Evolutionary conservation across 306 rosid species (phyloP).

Genomic region (Benincasa hispida): DNA sequence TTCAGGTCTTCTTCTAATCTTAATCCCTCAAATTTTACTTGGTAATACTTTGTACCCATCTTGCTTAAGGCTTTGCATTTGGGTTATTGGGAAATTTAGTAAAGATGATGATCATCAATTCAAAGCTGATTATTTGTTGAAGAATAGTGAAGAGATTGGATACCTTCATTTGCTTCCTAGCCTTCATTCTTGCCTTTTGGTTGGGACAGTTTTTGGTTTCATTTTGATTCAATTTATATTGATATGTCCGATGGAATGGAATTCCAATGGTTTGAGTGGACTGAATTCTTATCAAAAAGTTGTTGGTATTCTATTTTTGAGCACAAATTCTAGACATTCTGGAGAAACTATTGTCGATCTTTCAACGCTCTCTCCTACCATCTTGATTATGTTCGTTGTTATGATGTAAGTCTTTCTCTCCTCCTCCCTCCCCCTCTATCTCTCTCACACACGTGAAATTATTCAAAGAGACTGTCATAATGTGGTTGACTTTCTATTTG

Average conservation of each 20-base stretch:
- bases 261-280: slow-evolving; percentile 22
- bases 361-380: slow-evolving; percentile 28
- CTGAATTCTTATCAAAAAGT: slow-evolving; percentile 26
- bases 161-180: slow-evolving; percentile 31
- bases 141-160: slow-evolving; percentile 16
- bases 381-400: slow-evolving; percentile 37
- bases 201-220: slow-evolving; percentile 30
- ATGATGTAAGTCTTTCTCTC: slow-evolving; percentile 45
- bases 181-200: slow-evolving; percentile 18
- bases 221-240: slow-evolving; percentile 19
- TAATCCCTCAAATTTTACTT: slow-evolving; percentile 33
- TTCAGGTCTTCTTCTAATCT: slow-evolving; percentile 34
- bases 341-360: slow-evolving; percentile 44
- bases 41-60: slow-evolving; percentile 54
- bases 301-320: slow-evolving; percentile 27
- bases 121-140: slow-evolving; percentile 22
- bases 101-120: slow-evolving; percentile 1
- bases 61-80: slow-evolving; percentile 21
- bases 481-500: too few species aligned
- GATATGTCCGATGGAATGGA: slow-evolving; percentile 39
- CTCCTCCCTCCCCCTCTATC: not conserved
- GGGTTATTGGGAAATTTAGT: slow-evolving; percentile 25
- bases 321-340: slow-evolving; percentile 44
- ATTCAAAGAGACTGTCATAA: too few species aligned
- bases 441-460: too few species aligned